Conservation (phyloP, 78 protist genomes). For the Chrysochromulina parva region DNA sequence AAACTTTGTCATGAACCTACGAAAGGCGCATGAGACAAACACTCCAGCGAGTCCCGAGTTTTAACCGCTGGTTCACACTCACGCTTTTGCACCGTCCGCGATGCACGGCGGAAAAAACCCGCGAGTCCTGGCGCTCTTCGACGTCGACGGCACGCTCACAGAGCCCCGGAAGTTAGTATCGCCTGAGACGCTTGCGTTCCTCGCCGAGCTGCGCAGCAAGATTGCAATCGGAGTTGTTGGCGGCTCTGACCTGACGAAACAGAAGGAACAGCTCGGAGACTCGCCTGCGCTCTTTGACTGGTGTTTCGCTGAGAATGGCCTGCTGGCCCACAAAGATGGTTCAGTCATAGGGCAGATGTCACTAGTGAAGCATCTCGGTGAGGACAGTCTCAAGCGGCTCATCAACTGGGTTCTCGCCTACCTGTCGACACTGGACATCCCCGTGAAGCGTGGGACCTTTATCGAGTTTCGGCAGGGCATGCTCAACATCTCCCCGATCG, state of each 20-base stretch:
- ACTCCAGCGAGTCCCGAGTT: no score
- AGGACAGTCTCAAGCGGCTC: conserved; percentile 74
- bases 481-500: conserved; percentile 98
- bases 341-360: conserved; percentile 42
- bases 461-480: conserved; percentile 97
- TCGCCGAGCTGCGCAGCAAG: conserved; percentile 58
- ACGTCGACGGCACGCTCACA: conserved; percentile 98
- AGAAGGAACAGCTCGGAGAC: conserved; percentile 89
- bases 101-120: neutral
- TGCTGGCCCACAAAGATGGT: conserved; percentile 86
- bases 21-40: no score
- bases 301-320: conserved; percentile 97
- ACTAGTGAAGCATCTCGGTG: conserved; percentile 77
- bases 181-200: conserved; percentile 62
- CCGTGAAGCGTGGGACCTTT: conserved; percentile 93
- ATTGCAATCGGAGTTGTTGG: conserved; percentile 95
- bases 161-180: conserved; percentile 75
- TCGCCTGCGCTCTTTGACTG: conserved; percentile 68
- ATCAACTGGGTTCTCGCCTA: conserved; percentile 75
- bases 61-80: no score
- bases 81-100: neutral
- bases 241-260: conserved; percentile 94
- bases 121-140: conserved; percentile 77
- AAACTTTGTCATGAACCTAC: no score
- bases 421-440: conserved; percentile 87